Conservation (phyloP, 1,139 yeast species). For the Saccharomyces hybrid region DNA sequence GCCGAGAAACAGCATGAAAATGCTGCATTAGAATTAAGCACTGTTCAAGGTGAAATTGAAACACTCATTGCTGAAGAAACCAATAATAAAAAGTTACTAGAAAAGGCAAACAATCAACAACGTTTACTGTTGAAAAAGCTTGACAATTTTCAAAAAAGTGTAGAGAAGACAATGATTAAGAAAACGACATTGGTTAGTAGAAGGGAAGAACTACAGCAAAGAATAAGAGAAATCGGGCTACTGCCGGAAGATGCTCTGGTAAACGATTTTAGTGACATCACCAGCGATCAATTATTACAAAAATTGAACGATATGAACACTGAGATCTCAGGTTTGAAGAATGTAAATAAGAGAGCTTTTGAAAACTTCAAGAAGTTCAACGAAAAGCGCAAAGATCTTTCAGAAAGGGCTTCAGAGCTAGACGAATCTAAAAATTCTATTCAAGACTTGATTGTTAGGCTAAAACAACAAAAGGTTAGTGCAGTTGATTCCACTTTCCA, state of each 20-base stretch:
- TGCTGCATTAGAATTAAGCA: conserved; percentile 33
- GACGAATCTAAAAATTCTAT: conserved; percentile 67
- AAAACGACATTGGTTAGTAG: conserved; percentile 55
- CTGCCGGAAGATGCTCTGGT: conserved; percentile 80
- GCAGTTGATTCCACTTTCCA: conserved; percentile 76
- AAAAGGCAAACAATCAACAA: conserved; percentile 53
- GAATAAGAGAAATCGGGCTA: conserved; percentile 76
- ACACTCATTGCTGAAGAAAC: conserved; percentile 25
- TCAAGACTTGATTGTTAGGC: conserved; percentile 58
- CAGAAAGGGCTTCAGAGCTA: conserved; percentile 59
- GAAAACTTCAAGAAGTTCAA: conserved; percentile 77
- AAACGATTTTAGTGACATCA: conserved; percentile 37
- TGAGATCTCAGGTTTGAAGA: conserved; percentile 56
- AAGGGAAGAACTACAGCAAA: conserved; percentile 64
- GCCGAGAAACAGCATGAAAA: conserved; percentile 28
- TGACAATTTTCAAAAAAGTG: conserved; percentile 55
- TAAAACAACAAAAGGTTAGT: conserved; percentile 72
- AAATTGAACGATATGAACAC: conserved; percentile 51
- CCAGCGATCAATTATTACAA: conserved; percentile 49
- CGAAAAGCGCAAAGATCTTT: conserved; percentile 61
- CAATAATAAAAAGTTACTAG: conserved; percentile 38
- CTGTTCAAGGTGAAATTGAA: conserved; percentile 25
- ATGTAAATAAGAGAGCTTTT: conserved; percentile 83
- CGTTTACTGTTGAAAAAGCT: conserved; percentile 45
- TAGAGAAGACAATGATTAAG: conserved; percentile 60